These are phyloP conservation scores for Debaryomycetaceae sp. DNA, from an alignment of 1,139 yeast species.

Conservation along the genomic window DNA sequence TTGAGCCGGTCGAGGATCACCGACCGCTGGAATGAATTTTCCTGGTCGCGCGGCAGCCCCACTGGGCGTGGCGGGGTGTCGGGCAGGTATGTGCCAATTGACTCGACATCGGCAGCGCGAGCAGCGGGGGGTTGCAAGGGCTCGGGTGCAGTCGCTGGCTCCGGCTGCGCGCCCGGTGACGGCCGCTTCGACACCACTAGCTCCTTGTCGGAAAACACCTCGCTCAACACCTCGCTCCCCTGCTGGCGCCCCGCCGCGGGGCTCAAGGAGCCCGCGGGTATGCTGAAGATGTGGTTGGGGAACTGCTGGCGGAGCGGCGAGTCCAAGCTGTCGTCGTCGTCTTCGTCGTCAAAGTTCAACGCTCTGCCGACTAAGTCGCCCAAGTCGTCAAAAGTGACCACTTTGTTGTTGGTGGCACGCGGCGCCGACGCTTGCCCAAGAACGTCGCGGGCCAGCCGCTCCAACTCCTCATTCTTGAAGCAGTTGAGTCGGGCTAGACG, in stretches of 20 bases:
- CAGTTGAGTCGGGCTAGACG: constrained; percentile 88
- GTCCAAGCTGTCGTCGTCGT: constrained; percentile 10
- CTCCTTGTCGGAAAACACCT: constrained; percentile 38
- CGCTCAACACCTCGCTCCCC: constrained; percentile 37
- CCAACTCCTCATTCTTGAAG: constrained; percentile 82
- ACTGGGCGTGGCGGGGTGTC: constrained; percentile 28
- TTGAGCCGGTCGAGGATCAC: constrained; percentile 37
- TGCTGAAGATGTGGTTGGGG: constrained; percentile 9
- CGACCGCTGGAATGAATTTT: constrained; percentile 17
- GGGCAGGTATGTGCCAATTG: constrained; percentile 35
- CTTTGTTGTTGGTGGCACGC: constrained; percentile 16
- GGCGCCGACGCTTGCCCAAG: constrained; percentile 65
- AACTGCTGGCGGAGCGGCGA: constrained; percentile 4
- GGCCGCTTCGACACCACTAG: constrained; percentile 29
- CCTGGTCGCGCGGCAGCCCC: constrained; percentile 5
- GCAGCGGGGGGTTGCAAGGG: background rate
- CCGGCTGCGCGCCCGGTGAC: background rate
- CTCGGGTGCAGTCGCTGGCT: background rate
- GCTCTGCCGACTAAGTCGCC: constrained; percentile 24
- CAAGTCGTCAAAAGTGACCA: constrained; percentile 40
- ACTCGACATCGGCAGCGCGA: constrained; percentile 14
- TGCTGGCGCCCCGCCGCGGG: constrained; percentile 6
- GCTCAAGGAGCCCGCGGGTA: constrained; percentile 8
- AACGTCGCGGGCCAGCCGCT: constrained; percentile 22
- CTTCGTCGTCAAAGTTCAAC: constrained; percentile 13